Evolutionary conservation across 2,329 filamentous ascomycete species (phyloP), one percentile per base, ranked within the genome.

Genomic region (Pseudogymnoascus sp.): DNA sequence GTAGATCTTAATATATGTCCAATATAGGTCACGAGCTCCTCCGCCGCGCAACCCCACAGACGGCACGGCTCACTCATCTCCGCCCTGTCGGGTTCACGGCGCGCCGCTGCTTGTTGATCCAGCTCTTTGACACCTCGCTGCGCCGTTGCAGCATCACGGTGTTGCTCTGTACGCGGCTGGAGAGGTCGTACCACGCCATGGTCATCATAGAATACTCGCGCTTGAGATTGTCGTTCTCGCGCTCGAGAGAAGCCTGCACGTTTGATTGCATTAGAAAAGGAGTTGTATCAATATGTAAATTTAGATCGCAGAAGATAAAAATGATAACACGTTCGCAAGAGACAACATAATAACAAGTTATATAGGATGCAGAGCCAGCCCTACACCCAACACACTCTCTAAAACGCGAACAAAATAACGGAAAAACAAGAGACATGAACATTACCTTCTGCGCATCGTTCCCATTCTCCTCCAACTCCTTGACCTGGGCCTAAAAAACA

Each of bases 161-260:
- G 73, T 92, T 93, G 77, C 89, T 92, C 76, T 94, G 90, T 68
- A 95, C 75, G 61, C 91, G 82, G 72, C 82, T 87, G 25, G 87
- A 86, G 70, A 94, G 82, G 74, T 93, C 90, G 76, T 92, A 92
- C 90, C 90, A 95, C 1, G 91, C 91, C n/a, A 86, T 89, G 25
- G 87, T 80, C 70, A 95, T 91, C 72, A 94, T 81, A 40, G 82
- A 82, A 73, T 91, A 91, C 75, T 95, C 91, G 69, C 88, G 84
- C 73, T 89, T 83, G 64, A 95, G 82, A 69, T 87, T 89, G 67
- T 82, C 73, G 61, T 72, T 67, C 33, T 60, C 59, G 33, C 37
- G 33, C 33, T 40, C 33, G 18, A 60, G 59, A 3, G 59, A 33
- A 60, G 11, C 33, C 59, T 60, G 59, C 33, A 38, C 47, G 25